Conservation (phyloP, 148 eudicot genomes). For the Persicaria maculosa region DNA sequence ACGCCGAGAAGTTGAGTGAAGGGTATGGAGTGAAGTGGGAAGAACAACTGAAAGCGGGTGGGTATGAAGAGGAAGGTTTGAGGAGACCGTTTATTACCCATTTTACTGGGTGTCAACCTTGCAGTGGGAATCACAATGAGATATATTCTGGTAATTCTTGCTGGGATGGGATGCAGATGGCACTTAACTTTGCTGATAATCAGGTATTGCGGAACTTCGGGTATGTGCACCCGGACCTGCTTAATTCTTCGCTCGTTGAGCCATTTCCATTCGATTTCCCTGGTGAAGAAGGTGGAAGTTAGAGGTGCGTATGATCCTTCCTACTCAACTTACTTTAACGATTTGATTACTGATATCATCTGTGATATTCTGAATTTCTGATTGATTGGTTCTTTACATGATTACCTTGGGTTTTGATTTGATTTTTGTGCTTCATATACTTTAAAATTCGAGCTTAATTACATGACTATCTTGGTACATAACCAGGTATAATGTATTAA, state of each 20-base stretch:
- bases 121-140: conserved; percentile 63
- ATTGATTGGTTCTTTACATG: no score
- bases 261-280: conserved; percentile 29
- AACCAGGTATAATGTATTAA: no score
- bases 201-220: conserved; percentile 74
- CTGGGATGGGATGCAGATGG: conserved; percentile 54
- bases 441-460: no score
- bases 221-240: conserved; percentile 41
- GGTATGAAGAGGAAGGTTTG: conserved; percentile 30
- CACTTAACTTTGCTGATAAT: conserved; percentile 73
- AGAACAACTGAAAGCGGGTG: conserved; percentile 22
- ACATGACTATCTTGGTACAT: no score
- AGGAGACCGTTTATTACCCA: conserved; percentile 83
- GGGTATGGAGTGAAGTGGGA: conserved; percentile 29
- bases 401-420: no score
- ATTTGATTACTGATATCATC: no score
- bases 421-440: no score
- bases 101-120: conserved; percentile 90
- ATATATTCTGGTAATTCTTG: conserved; percentile 47
- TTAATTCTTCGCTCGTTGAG: conserved; percentile 34
- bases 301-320: no score
- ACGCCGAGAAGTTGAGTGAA: conserved; percentile 63
- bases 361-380: no score
- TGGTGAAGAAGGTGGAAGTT: neutral
- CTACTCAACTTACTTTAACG: no score